These are phyloP conservation scores for Cerioporus squamosus DNA, from an alignment of 1,284 basidiomycete species.

Conservation along the genomic window DNA sequence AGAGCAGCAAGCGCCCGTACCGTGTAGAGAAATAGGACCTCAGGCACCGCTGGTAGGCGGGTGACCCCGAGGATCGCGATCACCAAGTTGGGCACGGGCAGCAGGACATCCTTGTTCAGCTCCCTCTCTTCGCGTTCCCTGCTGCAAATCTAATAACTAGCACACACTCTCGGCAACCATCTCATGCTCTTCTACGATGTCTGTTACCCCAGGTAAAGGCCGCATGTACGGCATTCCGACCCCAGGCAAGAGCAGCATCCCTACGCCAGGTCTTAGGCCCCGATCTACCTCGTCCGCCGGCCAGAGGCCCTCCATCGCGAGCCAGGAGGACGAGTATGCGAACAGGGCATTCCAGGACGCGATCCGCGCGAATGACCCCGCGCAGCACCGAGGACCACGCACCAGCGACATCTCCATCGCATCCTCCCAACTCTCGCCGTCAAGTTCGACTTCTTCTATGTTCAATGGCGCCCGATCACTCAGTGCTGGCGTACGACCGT, in stretches of 20 bases:
- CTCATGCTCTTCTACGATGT: conserved; percentile 34
- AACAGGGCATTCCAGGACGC: conserved; percentile 75
- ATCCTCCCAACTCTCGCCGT: conserved; percentile 50
- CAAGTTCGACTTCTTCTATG: conserved; percentile 34
- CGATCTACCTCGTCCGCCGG: conserved; percentile 63
- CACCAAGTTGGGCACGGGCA: conserved; percentile 13
- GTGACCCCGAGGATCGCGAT: conserved; percentile 16
- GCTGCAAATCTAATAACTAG: conserved; percentile 10
- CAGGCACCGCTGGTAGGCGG: not conserved
- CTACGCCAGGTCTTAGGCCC: conserved; percentile 66
- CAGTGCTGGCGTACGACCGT: conserved; percentile 40
- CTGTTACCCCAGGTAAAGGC: conserved; percentile 54
- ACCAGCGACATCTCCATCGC: conserved; percentile 46
- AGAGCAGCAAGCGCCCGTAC: conserved; percentile 6
- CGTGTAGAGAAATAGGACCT: conserved; percentile 2
- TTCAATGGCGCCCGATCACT: conserved; percentile 47
- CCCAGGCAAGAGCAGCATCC: conserved; percentile 62
- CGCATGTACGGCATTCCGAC: conserved; percentile 63
- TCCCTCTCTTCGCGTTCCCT: conserved; percentile 3
- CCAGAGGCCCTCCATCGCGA: conserved; percentile 33
- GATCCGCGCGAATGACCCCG: conserved; percentile 77
- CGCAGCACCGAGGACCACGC: conserved; percentile 57
- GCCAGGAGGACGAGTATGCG: conserved; percentile 56
- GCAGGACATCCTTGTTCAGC: conserved; percentile 9
- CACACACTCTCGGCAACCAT: not conserved